Percentiles rank a stretch among this genome's conserved stretches.
Evolutionary conservation across 108 stramenopile genomes (phyloP).

Genomic region (Conticribra weissflogii): DNA sequence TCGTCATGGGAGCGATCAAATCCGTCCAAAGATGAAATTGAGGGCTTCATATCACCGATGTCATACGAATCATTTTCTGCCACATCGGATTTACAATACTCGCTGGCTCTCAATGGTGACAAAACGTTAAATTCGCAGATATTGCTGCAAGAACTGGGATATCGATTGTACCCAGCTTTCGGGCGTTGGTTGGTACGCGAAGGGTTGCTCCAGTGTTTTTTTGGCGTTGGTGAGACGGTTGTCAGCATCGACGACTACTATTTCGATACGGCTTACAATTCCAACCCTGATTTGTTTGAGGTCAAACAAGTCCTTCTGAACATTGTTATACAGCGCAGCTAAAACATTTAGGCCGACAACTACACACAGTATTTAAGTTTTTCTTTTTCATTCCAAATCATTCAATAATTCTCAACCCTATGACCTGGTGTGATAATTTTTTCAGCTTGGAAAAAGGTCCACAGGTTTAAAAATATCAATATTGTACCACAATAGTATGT

Average conservation of each 20-base stretch:
- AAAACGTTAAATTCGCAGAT: constrained; percentile 71
- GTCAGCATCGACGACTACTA: constrained; percentile 74
- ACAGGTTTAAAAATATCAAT: too few relatives aligned
- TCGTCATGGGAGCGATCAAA: constrained; percentile 38
- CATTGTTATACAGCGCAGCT: constrained; percentile 62
- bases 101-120: constrained; percentile 76
- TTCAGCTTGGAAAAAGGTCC: too few relatives aligned
- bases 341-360: too few relatives aligned
- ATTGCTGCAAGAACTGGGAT: constrained; percentile 84
- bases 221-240: constrained; percentile 3
- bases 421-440: too few relatives aligned
- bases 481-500: too few relatives aligned
- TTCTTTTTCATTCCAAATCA: too few relatives aligned
- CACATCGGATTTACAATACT: constrained; percentile 57
- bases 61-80: constrained; percentile 25
- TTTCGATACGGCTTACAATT: constrained; percentile 87
- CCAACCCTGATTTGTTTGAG: constrained; percentile 85
- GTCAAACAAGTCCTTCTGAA: constrained; percentile 84
- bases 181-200: constrained; percentile 45
- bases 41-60: constrained; percentile 41
- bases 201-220: constrained; percentile 22
- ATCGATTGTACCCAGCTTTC: constrained; percentile 76
- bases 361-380: too few relatives aligned
- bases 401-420: too few relatives aligned
- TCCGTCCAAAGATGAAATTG: constrained; percentile 34